phyloP scores from a whole-genome alignment of 148 eudicot genomes.

The Camellia lanceoleosa region DNA sequence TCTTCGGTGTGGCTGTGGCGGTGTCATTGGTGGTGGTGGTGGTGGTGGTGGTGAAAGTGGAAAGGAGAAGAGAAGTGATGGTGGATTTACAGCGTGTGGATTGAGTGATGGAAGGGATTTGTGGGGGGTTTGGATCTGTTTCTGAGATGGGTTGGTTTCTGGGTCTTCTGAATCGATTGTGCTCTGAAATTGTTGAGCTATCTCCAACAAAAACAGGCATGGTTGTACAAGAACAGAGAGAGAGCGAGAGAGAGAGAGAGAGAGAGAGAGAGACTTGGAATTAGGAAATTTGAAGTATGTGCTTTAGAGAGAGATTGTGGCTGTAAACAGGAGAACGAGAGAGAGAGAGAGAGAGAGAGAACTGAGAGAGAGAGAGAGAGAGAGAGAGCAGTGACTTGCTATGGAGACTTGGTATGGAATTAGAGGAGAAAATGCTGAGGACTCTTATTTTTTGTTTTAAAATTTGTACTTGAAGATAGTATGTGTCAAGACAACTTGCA shows the following conservation, averaged over 20 bases:
- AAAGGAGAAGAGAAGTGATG: slow-evolving; percentile 47
- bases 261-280: neutral
- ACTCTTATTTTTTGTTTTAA: no score
- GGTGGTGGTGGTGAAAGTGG: slow-evolving; percentile 25
- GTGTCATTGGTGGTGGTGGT: slow-evolving; percentile 8
- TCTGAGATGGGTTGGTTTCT: slow-evolving; percentile 31
- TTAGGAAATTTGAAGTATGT: neutral
- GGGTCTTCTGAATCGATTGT: slow-evolving; percentile 31
- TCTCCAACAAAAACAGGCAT: slow-evolving; percentile 32
- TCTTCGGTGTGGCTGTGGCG: slow-evolving; percentile 22
- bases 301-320: no score
- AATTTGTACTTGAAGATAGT: no score
- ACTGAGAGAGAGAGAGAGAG: no score
- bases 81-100: slow-evolving; percentile 47
- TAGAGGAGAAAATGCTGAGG: no score
- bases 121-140: slow-evolving; percentile 26
- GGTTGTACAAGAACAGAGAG: neutral
- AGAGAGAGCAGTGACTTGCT: no score
- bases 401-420: no score
- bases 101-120: slow-evolving; percentile 32
- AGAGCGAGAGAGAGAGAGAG: neutral
- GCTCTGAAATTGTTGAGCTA: slow-evolving; percentile 39
- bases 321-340: no score
- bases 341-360: no score
- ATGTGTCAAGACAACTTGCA: no score